phyloP scores from a whole-genome alignment of 148 eudicot genomes.

The Nepenthes gracilis region DNA sequence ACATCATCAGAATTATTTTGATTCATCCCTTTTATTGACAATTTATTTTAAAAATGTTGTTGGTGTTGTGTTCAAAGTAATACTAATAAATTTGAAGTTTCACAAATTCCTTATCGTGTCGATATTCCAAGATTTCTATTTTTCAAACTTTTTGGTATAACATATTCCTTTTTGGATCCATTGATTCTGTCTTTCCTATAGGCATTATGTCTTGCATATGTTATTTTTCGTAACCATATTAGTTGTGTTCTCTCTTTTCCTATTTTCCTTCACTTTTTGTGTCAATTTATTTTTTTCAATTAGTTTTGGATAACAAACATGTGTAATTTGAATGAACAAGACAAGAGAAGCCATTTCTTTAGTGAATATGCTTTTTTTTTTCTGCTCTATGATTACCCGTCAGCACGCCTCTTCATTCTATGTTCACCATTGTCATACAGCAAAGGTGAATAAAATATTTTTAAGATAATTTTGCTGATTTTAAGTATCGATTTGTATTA shows the following conservation, averaged over 20 bases:
- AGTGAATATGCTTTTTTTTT: too few relatives aligned
- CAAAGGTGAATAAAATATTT: too few relatives aligned
- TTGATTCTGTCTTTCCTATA: conserved; percentile 56
- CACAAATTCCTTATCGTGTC: conserved; percentile 36
- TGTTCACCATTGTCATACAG: too few relatives aligned
- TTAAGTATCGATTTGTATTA: too few relatives aligned
- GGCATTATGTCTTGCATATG: conserved; percentile 42
- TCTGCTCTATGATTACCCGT: too few relatives aligned
- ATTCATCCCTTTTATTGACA: conserved; percentile 27
- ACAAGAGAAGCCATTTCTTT: too few relatives aligned
- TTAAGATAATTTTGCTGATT: too few relatives aligned
- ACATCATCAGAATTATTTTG: conserved; percentile 48
- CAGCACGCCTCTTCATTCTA: too few relatives aligned
- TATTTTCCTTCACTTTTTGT: too few relatives aligned
- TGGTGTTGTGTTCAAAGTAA: conserved; percentile 19
- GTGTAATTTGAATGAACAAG: too few relatives aligned
- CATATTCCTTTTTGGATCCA: conserved; percentile 64
- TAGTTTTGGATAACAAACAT: neutral
- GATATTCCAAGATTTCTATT: conserved; percentile 53
- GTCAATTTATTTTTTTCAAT: neutral
- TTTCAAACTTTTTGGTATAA: conserved; percentile 57
- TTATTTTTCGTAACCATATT: conserved; percentile 59
- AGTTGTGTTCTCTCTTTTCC: conserved; percentile 2
- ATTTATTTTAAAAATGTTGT: conserved; percentile 31
- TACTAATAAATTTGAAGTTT: conserved; percentile 28